phyloP scores from a whole-genome alignment of 345 rosid genomes.

The Adansonia digitata region DNA sequence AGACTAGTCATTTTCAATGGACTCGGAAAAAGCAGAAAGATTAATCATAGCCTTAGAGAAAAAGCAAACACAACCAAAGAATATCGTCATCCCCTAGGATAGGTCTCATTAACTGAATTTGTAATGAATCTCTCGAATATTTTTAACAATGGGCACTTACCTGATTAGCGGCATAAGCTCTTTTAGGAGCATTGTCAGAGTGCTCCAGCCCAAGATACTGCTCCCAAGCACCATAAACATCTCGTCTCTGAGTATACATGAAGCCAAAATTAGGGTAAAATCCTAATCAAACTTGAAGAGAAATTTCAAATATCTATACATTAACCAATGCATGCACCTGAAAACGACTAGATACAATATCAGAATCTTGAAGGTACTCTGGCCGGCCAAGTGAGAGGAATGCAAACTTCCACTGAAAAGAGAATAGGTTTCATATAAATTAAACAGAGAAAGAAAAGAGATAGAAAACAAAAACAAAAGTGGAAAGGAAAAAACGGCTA shows the following conservation, averaged over 20 bases:
- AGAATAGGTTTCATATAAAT: not conserved
- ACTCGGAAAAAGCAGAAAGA: not conserved
- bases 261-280: not conserved
- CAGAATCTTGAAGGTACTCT: conserved; percentile 84
- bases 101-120: not conserved
- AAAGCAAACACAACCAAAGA: not conserved
- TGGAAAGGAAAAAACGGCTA: not conserved
- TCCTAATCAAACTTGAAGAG: not conserved
- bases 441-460: not conserved
- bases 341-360: conserved; percentile 71
- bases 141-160: conserved; percentile 27
- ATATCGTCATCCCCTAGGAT: not conserved
- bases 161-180: conserved; percentile 79
- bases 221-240: conserved; percentile 95
- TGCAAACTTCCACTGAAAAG: conserved; percentile 88
- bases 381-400: conserved; percentile 84
- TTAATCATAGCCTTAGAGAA: not conserved
- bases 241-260: conserved; percentile 52
- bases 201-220: conserved; percentile 98
- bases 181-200: conserved; percentile 71
- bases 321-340: conserved; percentile 42
- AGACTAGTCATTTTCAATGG: not conserved
- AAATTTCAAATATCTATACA: not conserved
- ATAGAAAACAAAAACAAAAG: not conserved
- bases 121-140: not conserved